Evolutionary conservation across 1,284 basidiomycete species (phyloP), one percentile per base, ranked within the genome.

Genomic region (Exobasidium rhododendri): DNA sequence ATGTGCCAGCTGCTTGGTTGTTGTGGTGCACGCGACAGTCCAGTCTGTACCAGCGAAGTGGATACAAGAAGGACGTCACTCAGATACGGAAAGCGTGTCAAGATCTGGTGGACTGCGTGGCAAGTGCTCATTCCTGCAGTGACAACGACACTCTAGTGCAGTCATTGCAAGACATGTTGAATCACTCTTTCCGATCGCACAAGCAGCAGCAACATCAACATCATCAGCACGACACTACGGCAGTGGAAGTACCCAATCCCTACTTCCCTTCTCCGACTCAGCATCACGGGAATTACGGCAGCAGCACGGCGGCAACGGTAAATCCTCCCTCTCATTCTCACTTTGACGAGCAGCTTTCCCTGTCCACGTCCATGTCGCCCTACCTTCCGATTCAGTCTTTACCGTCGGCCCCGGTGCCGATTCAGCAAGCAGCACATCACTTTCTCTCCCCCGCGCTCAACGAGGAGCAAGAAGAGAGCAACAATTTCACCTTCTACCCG

Each of bases 21-120:
- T 20, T 50, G 7, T 70, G 52, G 43, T 40, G 35, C 17, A 40
- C 35, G 7, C 35, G 35, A 40, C 35, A 17, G 17, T 10, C 17
- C 17, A 40, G 10, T 40, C 35, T 7, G 17, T 10, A 40, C 10
- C 17, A 7, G 7, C 10, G 10, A 40, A 40, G 7, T 10, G 35
- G 35, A 10, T 7, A 40, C 7, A 40, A 40, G 17, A 7, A 17
- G 17, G 35, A 40, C 17, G 17, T 17, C 17, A 17, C 17, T 40
- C 17, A 10, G 7, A 10, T 40, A 17, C 35, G 35, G 7, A 17
- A 17, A 40, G 35, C 35, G 17, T 40, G 35, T 40, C 35, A 40
- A 40, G 35, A 40, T 40, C 17, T 40, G 10, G 35, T 40, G 10
- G 35, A 40, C 17, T 40, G 35, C 35, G 35, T 40, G 35, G 35